Conservation (phyloP, 129 eudicot genomes). For the Sambucus nigra region DNA sequence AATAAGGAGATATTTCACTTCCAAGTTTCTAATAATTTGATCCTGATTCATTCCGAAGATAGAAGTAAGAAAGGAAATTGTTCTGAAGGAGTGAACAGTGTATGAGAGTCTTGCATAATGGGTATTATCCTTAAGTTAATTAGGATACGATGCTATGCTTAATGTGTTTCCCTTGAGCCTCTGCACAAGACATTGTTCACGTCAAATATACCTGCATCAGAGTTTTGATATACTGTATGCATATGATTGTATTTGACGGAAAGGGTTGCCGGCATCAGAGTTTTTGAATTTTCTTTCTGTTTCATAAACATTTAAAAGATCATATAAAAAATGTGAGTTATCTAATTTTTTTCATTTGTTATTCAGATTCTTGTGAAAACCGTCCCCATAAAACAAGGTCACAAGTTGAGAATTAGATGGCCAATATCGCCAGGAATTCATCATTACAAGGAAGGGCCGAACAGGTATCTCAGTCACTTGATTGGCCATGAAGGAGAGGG, state of each 20-base stretch:
- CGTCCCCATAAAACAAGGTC: slow-evolving; percentile 83
- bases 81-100: not conserved
- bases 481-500: slow-evolving; percentile 99
- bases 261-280: not conserved
- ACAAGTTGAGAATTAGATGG: slow-evolving; percentile 72
- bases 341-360: slow-evolving; percentile 9
- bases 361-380: slow-evolving; percentile 77
- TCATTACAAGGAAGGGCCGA: slow-evolving; percentile 84
- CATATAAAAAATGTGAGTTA: no score
- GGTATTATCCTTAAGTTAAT: not conserved
- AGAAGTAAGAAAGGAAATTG: not conserved
- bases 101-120: not conserved
- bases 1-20: no score
- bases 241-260: not conserved
- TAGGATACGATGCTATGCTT: not conserved
- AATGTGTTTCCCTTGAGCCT: not conserved
- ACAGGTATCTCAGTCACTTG: slow-evolving; percentile 91
- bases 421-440: slow-evolving; percentile 79
- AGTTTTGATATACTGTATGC: no score
- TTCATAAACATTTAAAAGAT: not conserved
- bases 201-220: not conserved
- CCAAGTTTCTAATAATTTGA: no score
- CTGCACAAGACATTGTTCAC: not conserved
- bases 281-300: slow-evolving; percentile 8
- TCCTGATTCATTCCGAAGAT: not conserved